Evolutionary conservation across 441 rosid genomes (phyloP).

Genomic region (Croton setiger): DNA sequence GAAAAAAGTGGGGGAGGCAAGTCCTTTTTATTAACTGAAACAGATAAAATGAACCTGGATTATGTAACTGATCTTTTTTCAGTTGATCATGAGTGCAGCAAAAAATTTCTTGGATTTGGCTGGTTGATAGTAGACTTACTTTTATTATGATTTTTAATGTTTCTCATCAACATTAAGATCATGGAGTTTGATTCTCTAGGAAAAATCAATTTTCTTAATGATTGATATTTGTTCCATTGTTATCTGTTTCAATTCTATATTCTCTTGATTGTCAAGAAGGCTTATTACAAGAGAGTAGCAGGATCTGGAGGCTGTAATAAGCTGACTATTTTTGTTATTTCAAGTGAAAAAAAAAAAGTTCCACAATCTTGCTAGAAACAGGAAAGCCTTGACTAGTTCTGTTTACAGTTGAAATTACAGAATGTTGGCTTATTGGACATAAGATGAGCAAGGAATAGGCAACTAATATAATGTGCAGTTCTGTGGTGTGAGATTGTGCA

Average conservation of each 20-base stretch:
- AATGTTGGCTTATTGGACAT: constrained; percentile 1
- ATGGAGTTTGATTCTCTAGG: neutral
- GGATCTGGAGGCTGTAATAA: neutral
- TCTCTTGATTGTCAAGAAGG: neutral
- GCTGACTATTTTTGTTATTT: neutral
- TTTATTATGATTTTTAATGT: neutral
- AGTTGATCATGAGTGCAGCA: neutral
- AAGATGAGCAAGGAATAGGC: constrained; percentile 1
- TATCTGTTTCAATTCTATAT: neutral
- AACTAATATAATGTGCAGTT: neutral
- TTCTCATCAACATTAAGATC: neutral
- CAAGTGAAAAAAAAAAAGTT: neutral
- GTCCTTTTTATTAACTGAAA: neutral
- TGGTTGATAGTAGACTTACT: neutral
- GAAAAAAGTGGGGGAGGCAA: constrained; percentile 2
- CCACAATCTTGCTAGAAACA: neutral
- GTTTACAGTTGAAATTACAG: neutral
- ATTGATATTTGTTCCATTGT: neutral
- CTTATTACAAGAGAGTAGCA: neutral
- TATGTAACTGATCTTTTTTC: neutral
- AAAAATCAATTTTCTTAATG: neutral
- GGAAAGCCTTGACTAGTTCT: neutral
- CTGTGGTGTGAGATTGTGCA: neutral
- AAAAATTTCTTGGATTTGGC: neutral
- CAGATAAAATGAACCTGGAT: neutral